These are phyloP conservation scores for Hsuehochloa calcarea DNA, from an alignment of 176 grass and related monocot genomes.

Conservation along the genomic window DNA sequence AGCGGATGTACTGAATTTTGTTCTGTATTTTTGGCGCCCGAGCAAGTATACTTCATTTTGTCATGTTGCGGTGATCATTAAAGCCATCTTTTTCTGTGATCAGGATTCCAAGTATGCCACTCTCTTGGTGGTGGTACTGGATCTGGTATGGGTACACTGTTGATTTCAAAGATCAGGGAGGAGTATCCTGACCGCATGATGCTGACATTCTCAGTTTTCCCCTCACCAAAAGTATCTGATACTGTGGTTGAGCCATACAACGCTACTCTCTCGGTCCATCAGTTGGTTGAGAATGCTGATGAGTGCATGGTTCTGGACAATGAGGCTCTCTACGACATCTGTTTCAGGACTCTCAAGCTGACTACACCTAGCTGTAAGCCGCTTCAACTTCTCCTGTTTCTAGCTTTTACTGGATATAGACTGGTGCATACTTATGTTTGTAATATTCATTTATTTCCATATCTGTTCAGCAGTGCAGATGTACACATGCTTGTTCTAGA, in stretches of 20 bases:
- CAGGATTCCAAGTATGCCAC: constrained; percentile 69
- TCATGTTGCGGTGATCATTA: neutral
- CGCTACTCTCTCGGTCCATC: constrained; percentile 71
- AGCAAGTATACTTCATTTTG: neutral
- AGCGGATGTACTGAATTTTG: neutral
- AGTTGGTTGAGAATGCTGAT: constrained; percentile 78
- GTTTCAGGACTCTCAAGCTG: constrained; percentile 72
- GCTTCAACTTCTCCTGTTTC: neutral
- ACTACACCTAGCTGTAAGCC: constrained; percentile 65
- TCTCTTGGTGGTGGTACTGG: constrained; percentile 77
- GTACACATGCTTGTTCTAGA: neutral
- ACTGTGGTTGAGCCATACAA: constrained; percentile 80
- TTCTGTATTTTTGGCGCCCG: neutral
- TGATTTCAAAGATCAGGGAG: constrained; percentile 84
- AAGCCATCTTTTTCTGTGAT: constrained; percentile 20
- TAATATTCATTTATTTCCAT: neutral
- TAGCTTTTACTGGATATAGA: neutral
- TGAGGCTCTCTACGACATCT: constrained; percentile 70
- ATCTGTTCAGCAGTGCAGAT: neutral
- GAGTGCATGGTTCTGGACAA: constrained; percentile 83
- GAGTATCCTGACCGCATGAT: constrained; percentile 84
- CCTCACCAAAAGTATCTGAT: constrained; percentile 68
- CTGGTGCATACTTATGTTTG: neutral
- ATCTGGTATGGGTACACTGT: constrained; percentile 73
- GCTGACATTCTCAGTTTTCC: constrained; percentile 75